Evolutionary conservation across 495 filamentous ascomycete genomes (phyloP).

Genomic region (Clohesyomyces aquaticus): DNA sequence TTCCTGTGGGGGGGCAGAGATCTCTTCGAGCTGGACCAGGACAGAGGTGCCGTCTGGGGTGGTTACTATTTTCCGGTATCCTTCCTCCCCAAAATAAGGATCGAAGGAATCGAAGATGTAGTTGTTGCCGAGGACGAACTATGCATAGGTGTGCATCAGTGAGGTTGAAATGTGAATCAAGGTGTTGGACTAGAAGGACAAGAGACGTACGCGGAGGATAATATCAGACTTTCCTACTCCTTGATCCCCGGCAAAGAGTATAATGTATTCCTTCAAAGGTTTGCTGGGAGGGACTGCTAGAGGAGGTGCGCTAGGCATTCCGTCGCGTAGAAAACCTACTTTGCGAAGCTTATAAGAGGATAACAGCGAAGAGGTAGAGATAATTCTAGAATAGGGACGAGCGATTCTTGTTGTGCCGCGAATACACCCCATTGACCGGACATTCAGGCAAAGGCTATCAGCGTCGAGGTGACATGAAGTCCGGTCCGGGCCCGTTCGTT

Average conservation of each 20-base stretch:
- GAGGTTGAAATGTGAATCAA: too few species aligned
- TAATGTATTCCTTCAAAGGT: neutral
- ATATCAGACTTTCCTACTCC: neutral
- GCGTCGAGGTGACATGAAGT: too few species aligned
- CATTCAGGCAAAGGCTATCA: too few species aligned
- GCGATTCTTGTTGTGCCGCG: too few species aligned
- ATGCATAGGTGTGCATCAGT: neutral
- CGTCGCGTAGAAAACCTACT: neutral
- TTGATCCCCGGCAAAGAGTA: neutral
- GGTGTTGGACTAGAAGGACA: neutral
- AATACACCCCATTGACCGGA: too few species aligned
- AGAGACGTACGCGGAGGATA: neutral
- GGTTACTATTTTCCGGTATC: neutral
- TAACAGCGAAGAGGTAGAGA: too few species aligned
- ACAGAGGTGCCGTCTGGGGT: constrained; percentile 65
- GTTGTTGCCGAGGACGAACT: neutral
- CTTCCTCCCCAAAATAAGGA: neutral
- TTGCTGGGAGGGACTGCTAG: too few species aligned
- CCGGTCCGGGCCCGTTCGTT: too few species aligned
- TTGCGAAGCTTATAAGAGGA: neutral
- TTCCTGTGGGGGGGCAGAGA: constrained; percentile 95
- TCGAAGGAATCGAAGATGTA: neutral
- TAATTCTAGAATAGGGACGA: too few species aligned
- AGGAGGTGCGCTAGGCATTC: neutral
- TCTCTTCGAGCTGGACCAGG: constrained; percentile 92